Evolutionary conservation across 208 protist genomes (phyloP), one percentile per base, ranked within the genome.

Genomic region (Trypanosoma platydactyli): DNA sequence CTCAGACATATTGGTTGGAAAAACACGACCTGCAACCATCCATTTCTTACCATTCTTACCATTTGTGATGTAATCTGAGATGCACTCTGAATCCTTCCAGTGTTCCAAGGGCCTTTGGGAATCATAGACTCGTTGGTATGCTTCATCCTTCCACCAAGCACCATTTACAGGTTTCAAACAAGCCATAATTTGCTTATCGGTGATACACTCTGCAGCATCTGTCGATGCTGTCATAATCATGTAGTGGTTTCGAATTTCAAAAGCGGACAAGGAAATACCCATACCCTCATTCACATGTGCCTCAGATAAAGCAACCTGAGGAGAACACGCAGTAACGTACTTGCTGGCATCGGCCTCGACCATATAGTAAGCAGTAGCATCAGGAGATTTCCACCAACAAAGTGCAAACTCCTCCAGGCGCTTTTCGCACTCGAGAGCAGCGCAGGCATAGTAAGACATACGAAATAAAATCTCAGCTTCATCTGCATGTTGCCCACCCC

Each of bases 381-480:
- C 49, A 30, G 74, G 63, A 24, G 74, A 66, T 57, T 76, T 75
- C 74, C 74, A 79, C 74, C 74, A 79, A 52, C 51, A 76, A 5
- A 63, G 38, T 13, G 12, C 15, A 68, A 68, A 75, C 22, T 69
- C 61, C 16, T 60, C 52, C 42, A 63, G 45, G 22, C 69, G 59
- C 30, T 59, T 65, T 49, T 59, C 50, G 25, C 45, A 46, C 45
- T 79, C 60, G 9, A 69, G 24, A 42, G 46, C 68, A 22, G 48
- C 57, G 18, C 29, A 61, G 18, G 58, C 49, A 35, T 73, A 73
- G 42, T 73, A 73, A 46, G 35, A 62, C 44, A 63, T 44, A n/a
- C 68, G 68, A 51, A 7, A 29, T 5, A 53, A 3, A 30, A 73
- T 64, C 15, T 73, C 68, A 46, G 29, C 33, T 5, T 62, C 24